Base-by-base conservation (phyloP, 441 rosid species). In the Brassica balearica region DNA sequence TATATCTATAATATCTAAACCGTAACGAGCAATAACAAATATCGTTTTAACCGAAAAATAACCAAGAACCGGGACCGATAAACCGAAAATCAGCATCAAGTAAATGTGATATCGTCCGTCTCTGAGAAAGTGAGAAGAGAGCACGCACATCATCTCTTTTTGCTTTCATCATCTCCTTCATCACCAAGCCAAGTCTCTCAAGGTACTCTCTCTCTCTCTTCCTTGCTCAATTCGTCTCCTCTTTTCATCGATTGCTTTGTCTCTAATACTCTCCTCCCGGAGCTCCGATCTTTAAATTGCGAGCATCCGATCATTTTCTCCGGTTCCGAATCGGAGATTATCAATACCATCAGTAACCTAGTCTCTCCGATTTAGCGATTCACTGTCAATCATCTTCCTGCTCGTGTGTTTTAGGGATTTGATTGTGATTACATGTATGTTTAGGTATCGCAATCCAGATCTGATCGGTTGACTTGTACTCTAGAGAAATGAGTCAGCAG, bases 401-500 rank as follows among this genome's bases (percentile, higher is more conserved):
- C 32, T 27, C 19, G 19, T 19, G 19, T 19, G 19, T 19, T 19
- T 19, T 19, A 19, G 19, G 19, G 19, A 19, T 19, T 19, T 19
- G 19, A 19, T 19, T 25, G 27, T 25, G 27, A 25, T 25, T 25
- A 0, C 27, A 25, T 25, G 0, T 25, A 25, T 25, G 27, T 25
- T 25, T 25, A 25, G 27, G 27, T 25, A 25, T 25, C 27, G 27
- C 27, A 25, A 29, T 29, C 6, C 7, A 34, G 41, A 34, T 34
- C 41, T 34, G 8, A 7, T 34, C 41, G 41, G 8, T 34, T 34
- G 41, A 34, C 41, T 34, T 34, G 2, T 34, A 1, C 41, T 34
- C 41, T 34, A 34, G 41, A 65, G 83, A 34, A 71, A 96, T 96
- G 98, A 92, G 77, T 85, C 97, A 85, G 80, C 60, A 15, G 60